Conservation (phyloP, 2,329 filamentous ascomycete genomes). For the Ascochyta koolunga region DNA sequence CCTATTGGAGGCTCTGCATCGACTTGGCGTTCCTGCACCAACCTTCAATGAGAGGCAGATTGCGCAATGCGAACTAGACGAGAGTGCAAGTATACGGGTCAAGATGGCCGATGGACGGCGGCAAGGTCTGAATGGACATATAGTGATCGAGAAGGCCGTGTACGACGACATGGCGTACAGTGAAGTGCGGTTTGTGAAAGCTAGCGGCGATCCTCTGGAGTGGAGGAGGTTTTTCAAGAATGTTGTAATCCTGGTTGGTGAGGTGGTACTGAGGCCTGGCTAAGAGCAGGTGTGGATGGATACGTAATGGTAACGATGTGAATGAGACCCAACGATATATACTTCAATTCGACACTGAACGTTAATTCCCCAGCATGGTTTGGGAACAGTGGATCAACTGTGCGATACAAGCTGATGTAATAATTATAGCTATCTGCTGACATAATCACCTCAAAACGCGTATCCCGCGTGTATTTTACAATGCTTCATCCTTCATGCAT, state of each 20-base stretch:
- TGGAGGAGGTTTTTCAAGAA: constrained; percentile 98
- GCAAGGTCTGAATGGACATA: constrained; percentile 75
- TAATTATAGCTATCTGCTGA: too few species aligned
- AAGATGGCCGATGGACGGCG: constrained; percentile 74
- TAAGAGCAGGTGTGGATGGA: constrained; percentile 6
- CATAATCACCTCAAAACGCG: too few species aligned
- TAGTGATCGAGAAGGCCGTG: constrained; percentile 74
- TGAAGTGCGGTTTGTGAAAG: constrained; percentile 90
- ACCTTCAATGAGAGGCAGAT: constrained; percentile 39
- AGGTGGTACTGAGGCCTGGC: constrained; percentile 68
- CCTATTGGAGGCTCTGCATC: constrained; percentile 79
- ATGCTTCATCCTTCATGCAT: too few species aligned
- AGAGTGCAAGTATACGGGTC: constrained; percentile 71
- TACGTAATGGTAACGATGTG: constrained; percentile 4
- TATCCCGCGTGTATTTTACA: too few species aligned
- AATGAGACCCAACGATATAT: background rate
- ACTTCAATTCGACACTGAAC: background rate
- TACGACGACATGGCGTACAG: constrained; percentile 67
- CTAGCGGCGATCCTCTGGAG: constrained; percentile 93
- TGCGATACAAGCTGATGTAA: too few species aligned
- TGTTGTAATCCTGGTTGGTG: constrained; percentile 84
- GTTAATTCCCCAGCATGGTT: too few species aligned
- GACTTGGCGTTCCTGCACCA: constrained; percentile 79
- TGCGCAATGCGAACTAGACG: constrained; percentile 49
- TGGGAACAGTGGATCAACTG: too few species aligned